Evolutionary conservation across 2,329 filamentous ascomycete species (phyloP), one percentile per base, ranked within the genome.

Genomic region (Cytospora leucostoma): DNA sequence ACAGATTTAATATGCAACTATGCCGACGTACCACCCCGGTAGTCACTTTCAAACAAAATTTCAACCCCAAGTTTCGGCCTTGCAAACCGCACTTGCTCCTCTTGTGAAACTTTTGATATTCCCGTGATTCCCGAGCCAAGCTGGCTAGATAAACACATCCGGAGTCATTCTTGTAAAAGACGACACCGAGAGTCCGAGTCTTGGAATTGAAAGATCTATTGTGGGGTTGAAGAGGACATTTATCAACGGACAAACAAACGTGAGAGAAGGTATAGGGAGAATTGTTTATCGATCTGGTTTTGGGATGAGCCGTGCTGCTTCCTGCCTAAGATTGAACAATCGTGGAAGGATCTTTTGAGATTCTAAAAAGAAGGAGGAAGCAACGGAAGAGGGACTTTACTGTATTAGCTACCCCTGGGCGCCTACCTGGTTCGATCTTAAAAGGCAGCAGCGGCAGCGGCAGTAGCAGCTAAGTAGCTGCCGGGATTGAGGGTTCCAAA

Each of bases 401-500:
- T 35, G 49, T 17, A 34, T 40, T 37, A 21, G 40, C 59, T 13
- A 37, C 55, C 27, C 17, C 32, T 53, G 19, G 10, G 47, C 35
- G 17, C 32, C 58, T 27, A 10, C 17, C 33, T 3, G 51, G n/a
- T 55, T 34, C 37, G 50, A 49, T n/a, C 10, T 13, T 3, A 13
- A 27, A 7, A 19, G 15, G 53, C 19, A 17, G 52, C 52, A 10
- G 50, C 38, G 19, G 37, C 52, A 37, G 59, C 51, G 44, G 49
- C 37, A 54, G 50, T 54, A 38, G 58, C 17, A 21, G 57, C 57
- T 37, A 35, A 61, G 62, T 58, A 59, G 55, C 62, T 64, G 59
- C 62, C 38, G 32, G 51, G 50, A 54, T 50, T 17, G 21, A 19
- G 21, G 37, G 51, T 40, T 10, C 38, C 38, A 33, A 34, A 34